phyloP scores from a whole-genome alignment of 176 grass and related monocot species.

The Sorghum bicolor region DNA sequence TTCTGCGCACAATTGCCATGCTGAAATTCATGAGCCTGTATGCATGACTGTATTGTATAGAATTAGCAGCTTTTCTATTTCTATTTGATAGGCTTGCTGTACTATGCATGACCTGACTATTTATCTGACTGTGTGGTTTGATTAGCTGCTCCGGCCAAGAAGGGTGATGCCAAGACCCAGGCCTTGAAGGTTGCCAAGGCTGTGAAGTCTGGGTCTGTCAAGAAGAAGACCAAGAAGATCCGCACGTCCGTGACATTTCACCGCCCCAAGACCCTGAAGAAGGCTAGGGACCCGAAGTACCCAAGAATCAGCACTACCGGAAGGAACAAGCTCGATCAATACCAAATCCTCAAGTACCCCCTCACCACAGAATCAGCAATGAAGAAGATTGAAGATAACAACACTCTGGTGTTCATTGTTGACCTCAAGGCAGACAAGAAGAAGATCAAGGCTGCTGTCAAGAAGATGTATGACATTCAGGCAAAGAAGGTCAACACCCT shows the following conservation, averaged over 20 bases:
- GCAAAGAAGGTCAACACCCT: conserved; percentile 84
- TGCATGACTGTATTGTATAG: too few relatives aligned
- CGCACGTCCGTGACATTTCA: conserved; percentile 66
- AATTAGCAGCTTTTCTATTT: not conserved
- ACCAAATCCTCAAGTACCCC: conserved; percentile 76
- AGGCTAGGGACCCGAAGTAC: conserved; percentile 57
- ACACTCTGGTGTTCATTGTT: conserved; percentile 73
- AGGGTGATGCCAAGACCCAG: conserved; percentile 59
- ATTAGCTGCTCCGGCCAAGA: conserved; percentile 38
- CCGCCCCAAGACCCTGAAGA: conserved; percentile 61
- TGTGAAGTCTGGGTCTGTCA: conserved; percentile 51
- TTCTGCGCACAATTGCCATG: too few relatives aligned
- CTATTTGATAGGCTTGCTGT: not conserved
- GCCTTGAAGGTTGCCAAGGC: conserved; percentile 79
- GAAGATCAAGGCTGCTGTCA: conserved; percentile 79
- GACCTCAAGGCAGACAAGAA: conserved; percentile 81
- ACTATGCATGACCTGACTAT: not conserved
- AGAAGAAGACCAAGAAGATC: conserved; percentile 66
- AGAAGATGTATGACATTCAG: conserved; percentile 84
- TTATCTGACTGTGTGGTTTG: not conserved
- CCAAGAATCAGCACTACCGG: conserved; percentile 58
- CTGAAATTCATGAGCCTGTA: too few relatives aligned
- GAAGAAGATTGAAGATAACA: conserved; percentile 91
- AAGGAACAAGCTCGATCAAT: conserved; percentile 83
- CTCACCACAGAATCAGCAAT: conserved; percentile 76